These are phyloP conservation scores for Hypoxylon sp. DNA, from an alignment of 2,329 filamentous ascomycete species.

Conservation along the genomic window DNA sequence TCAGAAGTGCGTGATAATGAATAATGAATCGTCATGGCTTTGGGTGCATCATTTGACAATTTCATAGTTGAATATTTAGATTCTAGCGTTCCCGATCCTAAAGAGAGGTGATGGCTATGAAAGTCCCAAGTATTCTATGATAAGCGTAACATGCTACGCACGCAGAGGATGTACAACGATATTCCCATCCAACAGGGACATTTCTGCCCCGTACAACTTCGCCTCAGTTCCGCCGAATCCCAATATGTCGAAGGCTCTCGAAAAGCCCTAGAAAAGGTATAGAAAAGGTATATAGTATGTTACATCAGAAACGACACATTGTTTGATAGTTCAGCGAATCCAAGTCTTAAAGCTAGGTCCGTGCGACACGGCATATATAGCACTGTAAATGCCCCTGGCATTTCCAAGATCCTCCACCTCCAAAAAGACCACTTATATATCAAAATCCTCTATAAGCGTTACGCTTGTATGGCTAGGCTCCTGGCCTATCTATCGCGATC, in stretches of 20 bases:
- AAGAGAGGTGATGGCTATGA: background rate
- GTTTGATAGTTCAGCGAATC: background rate
- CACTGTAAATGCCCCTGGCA: background rate
- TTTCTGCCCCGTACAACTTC: background rate
- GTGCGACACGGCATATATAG: background rate
- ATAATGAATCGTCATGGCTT: too few relatives aligned
- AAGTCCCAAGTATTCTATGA: too few relatives aligned
- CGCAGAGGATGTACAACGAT: background rate
- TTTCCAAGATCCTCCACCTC: background rate
- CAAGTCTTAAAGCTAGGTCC: background rate
- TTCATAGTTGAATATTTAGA: too few relatives aligned
- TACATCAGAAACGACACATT: background rate
- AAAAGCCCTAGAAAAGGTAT: background rate
- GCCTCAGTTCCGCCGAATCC: too few relatives aligned
- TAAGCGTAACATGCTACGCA: background rate
- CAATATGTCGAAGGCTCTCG: too few relatives aligned
- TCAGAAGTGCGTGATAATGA: too few relatives aligned
- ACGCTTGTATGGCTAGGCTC: background rate
- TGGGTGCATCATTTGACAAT: too few relatives aligned
- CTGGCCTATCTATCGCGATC: slow-evolving; percentile 9
- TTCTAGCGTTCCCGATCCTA: too few relatives aligned
- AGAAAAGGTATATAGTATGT: background rate
- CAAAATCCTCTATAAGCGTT: background rate
- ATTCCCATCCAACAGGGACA: background rate
- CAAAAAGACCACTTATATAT: background rate